phyloP scores from a whole-genome alignment of 2,329 filamentous ascomycete species.

The Cercospora sp. region DNA sequence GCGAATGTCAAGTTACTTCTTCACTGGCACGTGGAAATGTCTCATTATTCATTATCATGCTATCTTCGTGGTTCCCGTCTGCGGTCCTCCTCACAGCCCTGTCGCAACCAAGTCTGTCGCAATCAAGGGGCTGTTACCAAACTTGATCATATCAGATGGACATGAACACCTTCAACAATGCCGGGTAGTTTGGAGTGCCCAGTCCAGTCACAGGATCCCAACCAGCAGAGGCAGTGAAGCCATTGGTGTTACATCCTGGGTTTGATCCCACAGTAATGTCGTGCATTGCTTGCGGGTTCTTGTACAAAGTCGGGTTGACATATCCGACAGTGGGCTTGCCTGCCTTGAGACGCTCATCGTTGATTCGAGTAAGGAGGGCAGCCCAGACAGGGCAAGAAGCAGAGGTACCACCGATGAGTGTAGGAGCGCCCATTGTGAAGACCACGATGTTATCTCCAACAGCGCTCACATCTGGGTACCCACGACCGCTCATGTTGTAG shows the following conservation, averaged over 20 bases:
- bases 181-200: slow-evolving; percentile 28
- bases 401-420: slow-evolving; percentile 33
- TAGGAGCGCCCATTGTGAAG: slow-evolving; percentile 26
- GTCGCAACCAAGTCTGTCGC: background rate
- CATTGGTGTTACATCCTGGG: slow-evolving; percentile 36
- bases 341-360: slow-evolving; percentile 32
- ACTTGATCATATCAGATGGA: background rate
- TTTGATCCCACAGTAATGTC: slow-evolving; percentile 42
- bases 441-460: slow-evolving; percentile 34
- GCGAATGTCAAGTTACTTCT: background rate
- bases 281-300: slow-evolving; percentile 40
- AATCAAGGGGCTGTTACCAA: background rate
- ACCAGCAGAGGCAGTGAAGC: slow-evolving; percentile 30
- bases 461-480: slow-evolving; percentile 47
- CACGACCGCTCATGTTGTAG: slow-evolving; percentile 31
- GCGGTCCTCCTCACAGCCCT: background rate
- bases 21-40: background rate
- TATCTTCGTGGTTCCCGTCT: background rate
- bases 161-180: slow-evolving; percentile 27
- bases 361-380: slow-evolving; percentile 33
- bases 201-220: slow-evolving; percentile 37
- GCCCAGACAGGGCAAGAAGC: slow-evolving; percentile 33
- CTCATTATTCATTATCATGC: slow-evolving; percentile 5
- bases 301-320: slow-evolving; percentile 42
- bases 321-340: slow-evolving; percentile 35